Conservation (phyloP, 177 flowering plant species). For the Vitis hybrid region DNA sequence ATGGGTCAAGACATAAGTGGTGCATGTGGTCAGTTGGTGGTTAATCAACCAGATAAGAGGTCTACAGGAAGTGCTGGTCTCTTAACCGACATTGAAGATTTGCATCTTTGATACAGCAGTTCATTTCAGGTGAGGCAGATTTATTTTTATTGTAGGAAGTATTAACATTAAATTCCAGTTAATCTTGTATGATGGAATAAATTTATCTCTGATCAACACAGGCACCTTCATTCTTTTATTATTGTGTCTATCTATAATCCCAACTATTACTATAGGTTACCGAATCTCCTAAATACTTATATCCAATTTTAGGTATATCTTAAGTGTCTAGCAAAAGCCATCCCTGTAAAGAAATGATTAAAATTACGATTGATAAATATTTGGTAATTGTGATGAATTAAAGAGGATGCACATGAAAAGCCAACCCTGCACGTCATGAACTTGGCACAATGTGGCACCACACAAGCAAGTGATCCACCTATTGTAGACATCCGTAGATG, state of each 20-base stretch:
- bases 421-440: too few species aligned
- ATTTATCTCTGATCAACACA: not conserved
- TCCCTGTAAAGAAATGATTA: too few species aligned
- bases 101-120: slow-evolving; percentile 25
- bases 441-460: too few species aligned
- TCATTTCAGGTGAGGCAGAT: not conserved
- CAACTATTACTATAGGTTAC: too few species aligned
- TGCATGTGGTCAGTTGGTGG: slow-evolving; percentile 96
- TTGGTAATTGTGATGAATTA: too few species aligned
- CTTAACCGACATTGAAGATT: slow-evolving; percentile 83
- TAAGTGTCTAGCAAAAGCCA: too few species aligned
- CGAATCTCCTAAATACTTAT: too few species aligned
- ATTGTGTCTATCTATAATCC: not conserved
- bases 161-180: not conserved
- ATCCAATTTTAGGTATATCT: too few species aligned
- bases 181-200: not conserved
- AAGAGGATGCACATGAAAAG: too few species aligned
- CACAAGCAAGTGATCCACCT: too few species aligned
- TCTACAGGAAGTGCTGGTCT: slow-evolving; percentile 23
- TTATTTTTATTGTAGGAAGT: not conserved
- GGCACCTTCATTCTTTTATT: not conserved
- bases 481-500: too few species aligned
- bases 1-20: slow-evolving; percentile 99
- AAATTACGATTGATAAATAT: too few species aligned
- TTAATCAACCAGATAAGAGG: slow-evolving; percentile 46